Conservation (phyloP, 2,329 filamentous ascomycete species). For the Nothomitra cinnamomea region DNA sequence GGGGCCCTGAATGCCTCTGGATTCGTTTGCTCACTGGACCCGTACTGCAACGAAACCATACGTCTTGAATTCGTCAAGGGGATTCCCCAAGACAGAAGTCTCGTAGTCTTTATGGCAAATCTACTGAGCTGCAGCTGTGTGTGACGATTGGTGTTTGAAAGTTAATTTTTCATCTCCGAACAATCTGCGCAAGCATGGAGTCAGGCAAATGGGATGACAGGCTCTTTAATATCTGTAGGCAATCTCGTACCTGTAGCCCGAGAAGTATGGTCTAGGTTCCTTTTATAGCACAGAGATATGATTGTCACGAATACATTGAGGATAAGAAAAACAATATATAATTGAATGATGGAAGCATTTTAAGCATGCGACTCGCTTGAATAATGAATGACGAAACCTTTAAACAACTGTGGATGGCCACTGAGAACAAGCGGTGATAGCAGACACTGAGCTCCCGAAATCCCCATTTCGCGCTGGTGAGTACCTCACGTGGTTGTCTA, state of each 20-base stretch:
- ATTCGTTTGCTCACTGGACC: background rate
- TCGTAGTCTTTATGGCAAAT: background rate
- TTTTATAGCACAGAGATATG: background rate
- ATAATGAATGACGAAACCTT: background rate
- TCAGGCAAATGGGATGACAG: too few species aligned
- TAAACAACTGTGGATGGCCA: background rate
- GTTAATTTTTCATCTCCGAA: background rate
- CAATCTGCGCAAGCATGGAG: too few species aligned
- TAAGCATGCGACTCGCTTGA: background rate
- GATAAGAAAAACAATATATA: background rate
- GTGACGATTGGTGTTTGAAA: background rate
- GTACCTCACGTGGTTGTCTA: background rate
- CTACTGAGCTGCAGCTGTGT: background rate
- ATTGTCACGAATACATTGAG: background rate
- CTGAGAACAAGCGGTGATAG: background rate
- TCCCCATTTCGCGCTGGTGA: background rate
- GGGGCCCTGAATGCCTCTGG: too few species aligned
- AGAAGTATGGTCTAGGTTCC: background rate
- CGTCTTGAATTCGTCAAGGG: background rate
- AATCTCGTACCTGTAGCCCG: background rate
- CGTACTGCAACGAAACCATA: background rate
- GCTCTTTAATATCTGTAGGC: background rate
- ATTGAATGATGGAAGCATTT: background rate
- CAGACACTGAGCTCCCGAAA: background rate
- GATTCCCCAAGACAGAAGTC: background rate